Conservation (phyloP, 2,329 filamentous ascomycete species). For the Aureobasidium pullulans region DNA sequence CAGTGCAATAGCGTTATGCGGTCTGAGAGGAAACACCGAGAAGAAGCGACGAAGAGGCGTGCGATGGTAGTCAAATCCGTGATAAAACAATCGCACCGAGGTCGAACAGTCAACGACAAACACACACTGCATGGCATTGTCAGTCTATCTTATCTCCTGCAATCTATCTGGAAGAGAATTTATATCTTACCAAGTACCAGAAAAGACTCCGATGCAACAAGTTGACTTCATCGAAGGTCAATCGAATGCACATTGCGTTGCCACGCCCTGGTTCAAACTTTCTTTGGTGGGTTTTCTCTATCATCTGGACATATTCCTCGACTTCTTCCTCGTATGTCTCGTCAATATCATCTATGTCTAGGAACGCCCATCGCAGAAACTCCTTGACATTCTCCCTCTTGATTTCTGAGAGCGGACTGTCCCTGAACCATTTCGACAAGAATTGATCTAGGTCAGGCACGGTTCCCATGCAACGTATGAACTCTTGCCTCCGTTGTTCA, state of each 20-base stretch:
- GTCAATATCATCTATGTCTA: slow-evolving; percentile 40
- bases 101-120: too few species aligned
- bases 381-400: slow-evolving; percentile 60
- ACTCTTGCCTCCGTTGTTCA: slow-evolving; percentile 47
- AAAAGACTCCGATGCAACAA: slow-evolving; percentile 15
- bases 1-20: slow-evolving; percentile 41
- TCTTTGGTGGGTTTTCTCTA: slow-evolving; percentile 48
- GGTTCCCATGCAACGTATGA: slow-evolving; percentile 49
- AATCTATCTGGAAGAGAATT: background rate
- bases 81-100: too few species aligned
- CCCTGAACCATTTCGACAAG: slow-evolving; percentile 59
- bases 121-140: too few species aligned
- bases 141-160: too few species aligned
- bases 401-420: slow-evolving; percentile 50
- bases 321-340: slow-evolving; percentile 46
- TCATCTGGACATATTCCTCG: slow-evolving; percentile 46
- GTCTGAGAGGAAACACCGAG: slow-evolving; percentile 53
- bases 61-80: slow-evolving; percentile 17
- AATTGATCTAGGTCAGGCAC: slow-evolving; percentile 51
- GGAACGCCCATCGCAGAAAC: slow-evolving; percentile 62
- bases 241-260: slow-evolving; percentile 49
- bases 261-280: slow-evolving; percentile 49
- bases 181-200: slow-evolving; percentile 11
- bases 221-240: slow-evolving; percentile 50
- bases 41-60: slow-evolving; percentile 26